Conservation (phyloP, 257 asterid genomes). For the Solanum clarkiae region DNA sequence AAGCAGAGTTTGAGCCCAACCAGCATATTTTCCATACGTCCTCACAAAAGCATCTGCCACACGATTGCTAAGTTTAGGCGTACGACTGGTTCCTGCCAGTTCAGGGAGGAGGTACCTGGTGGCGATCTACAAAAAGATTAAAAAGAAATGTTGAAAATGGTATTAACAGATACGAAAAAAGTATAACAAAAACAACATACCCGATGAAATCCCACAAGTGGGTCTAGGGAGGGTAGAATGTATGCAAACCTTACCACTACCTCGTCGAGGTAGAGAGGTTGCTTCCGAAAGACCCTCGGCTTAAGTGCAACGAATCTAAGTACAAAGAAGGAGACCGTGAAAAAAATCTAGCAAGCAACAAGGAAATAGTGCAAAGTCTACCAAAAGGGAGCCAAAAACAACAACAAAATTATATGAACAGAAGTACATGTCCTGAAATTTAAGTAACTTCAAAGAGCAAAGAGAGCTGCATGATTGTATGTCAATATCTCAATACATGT, state of each 20-base stretch:
- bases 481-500: not conserved
- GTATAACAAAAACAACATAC: no score
- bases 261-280: no score
- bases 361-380: no score
- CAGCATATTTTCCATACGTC: constrained; percentile 90
- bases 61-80: constrained; percentile 40
- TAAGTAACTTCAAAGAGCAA: not conserved
- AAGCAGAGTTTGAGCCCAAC: constrained; percentile 99
- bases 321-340: no score
- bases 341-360: no score
- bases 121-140: constrained; percentile 48
- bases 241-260: no score
- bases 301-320: no score
- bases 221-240: no score
- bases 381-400: no score
- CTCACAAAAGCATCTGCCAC: constrained; percentile 81
- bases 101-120: constrained; percentile 87
- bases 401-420: not conserved
- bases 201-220: no score
- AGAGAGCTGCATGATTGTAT: not conserved
- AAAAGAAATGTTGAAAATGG: not conserved
- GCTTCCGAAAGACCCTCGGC: no score
- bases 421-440: not conserved
- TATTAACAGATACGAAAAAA: not conserved
- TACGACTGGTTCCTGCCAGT: constrained; percentile 65